Evolutionary conservation across 2,329 filamentous ascomycete species (phyloP).

Genomic region (Lasiodiplodia citricola): DNA sequence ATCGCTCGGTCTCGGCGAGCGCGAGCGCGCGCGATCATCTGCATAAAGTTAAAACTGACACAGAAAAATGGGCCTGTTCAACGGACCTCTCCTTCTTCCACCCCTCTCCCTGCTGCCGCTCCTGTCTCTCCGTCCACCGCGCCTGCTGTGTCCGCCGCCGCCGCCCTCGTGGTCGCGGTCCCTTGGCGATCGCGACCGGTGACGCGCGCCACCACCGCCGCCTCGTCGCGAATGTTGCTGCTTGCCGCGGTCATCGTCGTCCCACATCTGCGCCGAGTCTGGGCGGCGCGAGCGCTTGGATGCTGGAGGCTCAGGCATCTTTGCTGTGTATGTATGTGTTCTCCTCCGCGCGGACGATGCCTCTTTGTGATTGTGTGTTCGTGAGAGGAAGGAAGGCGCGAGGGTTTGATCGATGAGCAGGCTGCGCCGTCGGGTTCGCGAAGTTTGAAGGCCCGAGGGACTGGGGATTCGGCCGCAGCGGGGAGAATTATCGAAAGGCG

Average conservation of each 20-base stretch:
- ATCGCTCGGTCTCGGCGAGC: neutral
- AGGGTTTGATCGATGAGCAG: neutral
- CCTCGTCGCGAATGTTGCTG: neutral
- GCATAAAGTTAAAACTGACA: neutral
- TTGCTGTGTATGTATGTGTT: neutral
- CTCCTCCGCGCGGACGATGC: neutral
- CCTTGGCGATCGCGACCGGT: slow-evolving; percentile 34
- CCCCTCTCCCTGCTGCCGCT: slow-evolving; percentile 27
- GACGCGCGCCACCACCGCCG: slow-evolving; percentile 29
- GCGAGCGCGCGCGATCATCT: slow-evolving; percentile 6
- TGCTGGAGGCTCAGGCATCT: slow-evolving; percentile 26
- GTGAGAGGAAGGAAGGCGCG: neutral
- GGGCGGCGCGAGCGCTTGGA: slow-evolving; percentile 28
- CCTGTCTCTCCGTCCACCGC: slow-evolving; percentile 31
- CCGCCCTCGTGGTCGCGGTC: neutral
- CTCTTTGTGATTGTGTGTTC: neutral
- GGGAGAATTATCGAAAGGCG: neutral
- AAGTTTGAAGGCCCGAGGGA: neutral
- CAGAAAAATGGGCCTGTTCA: too few species aligned
- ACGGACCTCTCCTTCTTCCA: neutral
- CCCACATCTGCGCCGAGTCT: slow-evolving; percentile 28
- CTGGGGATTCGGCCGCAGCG: too few species aligned
- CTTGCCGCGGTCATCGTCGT: slow-evolving; percentile 24
- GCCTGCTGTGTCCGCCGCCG: slow-evolving; percentile 11
- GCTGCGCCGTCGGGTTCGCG: neutral